Base-by-base conservation (phyloP, 805 yeast genomes). In the Wickerhamomyces queroliae region DNA sequence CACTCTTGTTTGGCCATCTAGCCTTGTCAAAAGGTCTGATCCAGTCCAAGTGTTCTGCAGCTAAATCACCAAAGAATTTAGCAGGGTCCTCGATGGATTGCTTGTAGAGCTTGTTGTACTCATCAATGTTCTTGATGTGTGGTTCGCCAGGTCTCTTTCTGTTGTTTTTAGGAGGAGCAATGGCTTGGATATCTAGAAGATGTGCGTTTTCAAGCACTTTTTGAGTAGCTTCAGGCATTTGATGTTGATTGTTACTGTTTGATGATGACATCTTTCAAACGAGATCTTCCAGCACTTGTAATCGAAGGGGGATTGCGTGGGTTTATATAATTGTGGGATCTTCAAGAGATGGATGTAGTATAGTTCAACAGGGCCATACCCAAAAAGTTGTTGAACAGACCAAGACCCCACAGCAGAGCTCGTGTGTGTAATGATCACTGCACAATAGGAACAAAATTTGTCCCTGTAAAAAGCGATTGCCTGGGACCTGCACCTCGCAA, bases 11-110 rank as follows among this genome's bases (percentile, higher is more conserved):
- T 27, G 56, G 56, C 23, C 41, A 30, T 47, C 70, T 75, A 42
- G 95, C 97, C 67, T 75, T 70, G 39, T 79, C 74, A 64, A 86
- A 91, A 33, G 80, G 88, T 37, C 68, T 76, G 58, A 80, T 83
- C 98, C 98, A 91, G 53, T 75, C 66, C 49, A 91, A 74, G 44
- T 79, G 72, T 53, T 82, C 76, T 43, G 69, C 74, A 35, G 96
- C 98, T 57, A 75, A 67, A 35, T 78, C 75, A 33, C 91, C 93
- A 59, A 87, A 91, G 63, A 91, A 91, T 22, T 65, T 72, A 42
- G 78, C 85, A 35, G 99, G 98, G 53, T 87, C 78, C 40, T 76
- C 69, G 50, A 91, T 80, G 26, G 95, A 85, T 70, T 87, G 73
- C 42, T 76, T 62, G 70, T 91, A 89, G 72, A 89, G 60, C 46